Percentiles rank a stretch among this genome's conserved stretches.
phyloP scores from a whole-genome alignment of 306 rosid species.

The Vachellia pachyceras region DNA sequence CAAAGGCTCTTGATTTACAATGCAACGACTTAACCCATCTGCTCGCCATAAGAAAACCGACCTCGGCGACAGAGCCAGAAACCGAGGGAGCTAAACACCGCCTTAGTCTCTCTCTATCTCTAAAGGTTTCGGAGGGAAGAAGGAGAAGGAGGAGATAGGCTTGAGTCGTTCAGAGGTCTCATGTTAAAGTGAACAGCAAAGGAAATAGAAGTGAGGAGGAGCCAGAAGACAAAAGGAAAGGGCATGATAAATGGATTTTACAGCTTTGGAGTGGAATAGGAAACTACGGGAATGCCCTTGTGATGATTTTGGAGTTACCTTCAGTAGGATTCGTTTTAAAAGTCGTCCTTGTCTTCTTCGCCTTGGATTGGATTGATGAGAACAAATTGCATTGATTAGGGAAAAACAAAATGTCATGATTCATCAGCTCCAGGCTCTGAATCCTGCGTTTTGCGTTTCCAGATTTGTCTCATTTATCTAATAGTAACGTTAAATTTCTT shows the following conservation, averaged over 20 bases:
- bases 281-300: too few relatives aligned
- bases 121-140: not conserved
- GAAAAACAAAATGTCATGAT: slow-evolving; percentile 30
- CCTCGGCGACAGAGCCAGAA: not conserved
- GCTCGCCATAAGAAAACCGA: slow-evolving; percentile 64
- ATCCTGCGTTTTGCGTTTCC: not conserved
- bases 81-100: not conserved
- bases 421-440: not conserved
- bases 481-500: not conserved
- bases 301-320: slow-evolving; percentile 10
- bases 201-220: too few relatives aligned
- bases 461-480: not conserved
- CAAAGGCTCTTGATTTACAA: slow-evolving; percentile 87
- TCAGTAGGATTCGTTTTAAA: slow-evolving; percentile 58
- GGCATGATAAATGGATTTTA: too few relatives aligned
- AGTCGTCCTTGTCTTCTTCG: slow-evolving; percentile 41
- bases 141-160: not conserved
- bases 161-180: not conserved
- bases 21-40: slow-evolving; percentile 84
- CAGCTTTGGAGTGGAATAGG: too few relatives aligned
- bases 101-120: slow-evolving; percentile 39
- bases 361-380: not conserved
- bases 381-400: slow-evolving; percentile 38
- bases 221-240: too few relatives aligned
- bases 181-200: not conserved